Conservation (phyloP, 768 basidiomycete species). For the Mrakia frigida region DNA sequence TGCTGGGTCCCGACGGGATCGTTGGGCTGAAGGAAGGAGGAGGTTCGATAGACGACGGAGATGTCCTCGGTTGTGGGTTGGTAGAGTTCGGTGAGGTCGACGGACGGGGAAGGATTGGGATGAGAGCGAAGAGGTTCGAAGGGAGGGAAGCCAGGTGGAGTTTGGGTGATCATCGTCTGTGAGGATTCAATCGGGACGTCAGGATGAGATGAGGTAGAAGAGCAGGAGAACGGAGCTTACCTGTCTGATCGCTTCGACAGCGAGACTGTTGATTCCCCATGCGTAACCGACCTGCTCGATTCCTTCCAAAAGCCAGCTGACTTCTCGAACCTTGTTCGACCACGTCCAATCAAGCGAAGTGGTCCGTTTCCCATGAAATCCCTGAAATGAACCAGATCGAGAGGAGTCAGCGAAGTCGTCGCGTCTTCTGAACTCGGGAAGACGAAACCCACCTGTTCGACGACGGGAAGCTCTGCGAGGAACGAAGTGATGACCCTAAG, state of each 20-base stretch:
- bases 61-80: background rate
- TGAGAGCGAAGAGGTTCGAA: background rate
- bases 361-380: background rate
- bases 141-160: background rate
- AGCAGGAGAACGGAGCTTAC: no score
- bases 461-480: background rate
- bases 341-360: background rate
- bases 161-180: background rate
- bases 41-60: background rate
- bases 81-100: background rate
- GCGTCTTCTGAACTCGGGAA: background rate
- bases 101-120: background rate
- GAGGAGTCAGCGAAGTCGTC: background rate
- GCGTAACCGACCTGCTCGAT: background rate
- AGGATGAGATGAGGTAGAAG: no score
- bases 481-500: background rate
- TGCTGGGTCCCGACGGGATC: background rate
- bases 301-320: background rate
- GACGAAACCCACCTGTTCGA: background rate
- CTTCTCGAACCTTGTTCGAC: conserved; percentile 1
- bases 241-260: background rate
- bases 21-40: background rate
- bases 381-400: background rate
- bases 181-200: no score
- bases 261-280: background rate